A percentile compares a stretch with the other conserved stretches of the same genome.
Conservation (phyloP, 306 rosid species). For the Cucurbita moschata region DNA sequence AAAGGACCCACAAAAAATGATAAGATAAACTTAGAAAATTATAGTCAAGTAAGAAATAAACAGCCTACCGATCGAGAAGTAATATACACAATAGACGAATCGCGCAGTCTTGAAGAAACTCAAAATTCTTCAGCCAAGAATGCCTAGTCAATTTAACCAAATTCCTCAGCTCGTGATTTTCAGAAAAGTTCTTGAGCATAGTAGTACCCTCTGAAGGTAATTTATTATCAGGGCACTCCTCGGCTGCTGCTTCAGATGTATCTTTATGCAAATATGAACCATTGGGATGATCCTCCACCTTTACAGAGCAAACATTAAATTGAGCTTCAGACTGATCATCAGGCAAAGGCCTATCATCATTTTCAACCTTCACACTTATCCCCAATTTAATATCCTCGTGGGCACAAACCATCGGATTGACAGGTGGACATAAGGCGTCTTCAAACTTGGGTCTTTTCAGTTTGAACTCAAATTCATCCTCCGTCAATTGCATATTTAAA, state of each 20-base stretch:
- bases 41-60: conserved; percentile 4
- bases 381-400: conserved; percentile 31
- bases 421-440: conserved; percentile 28
- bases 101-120: conserved; percentile 87
- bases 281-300: conserved; percentile 29
- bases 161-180: conserved; percentile 53
- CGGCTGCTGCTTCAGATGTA: conserved; percentile 16
- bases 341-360: conserved; percentile 28
- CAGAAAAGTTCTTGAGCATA: conserved; percentile 29
- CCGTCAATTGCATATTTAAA: conserved; percentile 48
- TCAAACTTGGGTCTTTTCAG: conserved; percentile 62
- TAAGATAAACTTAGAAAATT: not conserved
- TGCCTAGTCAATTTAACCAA: conserved; percentile 65
- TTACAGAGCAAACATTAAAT: conserved; percentile 18
- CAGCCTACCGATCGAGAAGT: conserved; percentile 76
- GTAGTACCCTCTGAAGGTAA: conserved; percentile 29
- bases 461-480: conserved; percentile 38
- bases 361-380: conserved; percentile 30
- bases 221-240: conserved; percentile 19
- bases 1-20: not conserved
- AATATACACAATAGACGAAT: conserved; percentile 80
- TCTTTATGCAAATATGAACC: conserved; percentile 19
- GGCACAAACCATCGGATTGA: conserved; percentile 29
- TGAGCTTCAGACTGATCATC: conserved; percentile 33
- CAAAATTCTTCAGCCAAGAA: conserved; percentile 77